Conservation (phyloP, 352 stramenopile genomes). For the Globisporangium iwayamae region DNA sequence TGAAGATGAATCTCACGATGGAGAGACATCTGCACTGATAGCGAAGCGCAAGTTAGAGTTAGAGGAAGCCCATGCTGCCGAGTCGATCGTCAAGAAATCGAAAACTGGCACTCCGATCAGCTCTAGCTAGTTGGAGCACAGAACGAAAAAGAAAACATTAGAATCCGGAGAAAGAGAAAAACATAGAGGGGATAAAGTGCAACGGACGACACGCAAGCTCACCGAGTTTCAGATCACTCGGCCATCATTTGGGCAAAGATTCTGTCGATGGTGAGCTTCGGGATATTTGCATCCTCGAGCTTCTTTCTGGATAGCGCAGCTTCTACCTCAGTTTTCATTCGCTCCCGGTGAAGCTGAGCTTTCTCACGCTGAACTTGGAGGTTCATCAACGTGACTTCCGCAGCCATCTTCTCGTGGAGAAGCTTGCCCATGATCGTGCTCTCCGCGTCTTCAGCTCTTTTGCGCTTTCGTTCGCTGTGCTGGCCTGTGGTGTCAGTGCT, state of each 20-base stretch:
- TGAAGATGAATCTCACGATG: constrained; percentile 12
- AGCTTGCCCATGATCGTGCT: constrained; percentile 22
- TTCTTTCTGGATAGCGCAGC: constrained; percentile 27
- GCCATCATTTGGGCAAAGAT: constrained; percentile 16
- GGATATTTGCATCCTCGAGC: constrained; percentile 26
- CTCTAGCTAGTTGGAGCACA: constrained; percentile 37
- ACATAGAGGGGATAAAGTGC: constrained; percentile 16
- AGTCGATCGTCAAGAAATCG: constrained; percentile 68
- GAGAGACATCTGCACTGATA: constrained; percentile 24
- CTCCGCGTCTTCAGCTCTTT: constrained; percentile 6
- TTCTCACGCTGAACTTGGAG: constrained; percentile 30
- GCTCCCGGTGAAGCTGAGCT: constrained; percentile 24
- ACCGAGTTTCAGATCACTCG: constrained; percentile 5
- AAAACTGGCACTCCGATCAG: constrained; percentile 71
- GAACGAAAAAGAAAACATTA: constrained; percentile 9
- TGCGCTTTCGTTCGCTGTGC: constrained; percentile 15
- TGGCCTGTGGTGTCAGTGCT: constrained; percentile 15
- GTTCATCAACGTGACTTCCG: constrained; percentile 16
- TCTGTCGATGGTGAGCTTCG: constrained; percentile 21
- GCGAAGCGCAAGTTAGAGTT: constrained; percentile 66
- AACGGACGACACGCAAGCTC: constrained; percentile 7
- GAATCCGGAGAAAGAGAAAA: constrained; percentile 8
- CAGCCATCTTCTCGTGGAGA: constrained; percentile 16
- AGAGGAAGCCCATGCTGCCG: constrained; percentile 40
- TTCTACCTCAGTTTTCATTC: constrained; percentile 29